Conservation (phyloP, 108 stramenopile genomes). For the Nitzschia sp. region DNA sequence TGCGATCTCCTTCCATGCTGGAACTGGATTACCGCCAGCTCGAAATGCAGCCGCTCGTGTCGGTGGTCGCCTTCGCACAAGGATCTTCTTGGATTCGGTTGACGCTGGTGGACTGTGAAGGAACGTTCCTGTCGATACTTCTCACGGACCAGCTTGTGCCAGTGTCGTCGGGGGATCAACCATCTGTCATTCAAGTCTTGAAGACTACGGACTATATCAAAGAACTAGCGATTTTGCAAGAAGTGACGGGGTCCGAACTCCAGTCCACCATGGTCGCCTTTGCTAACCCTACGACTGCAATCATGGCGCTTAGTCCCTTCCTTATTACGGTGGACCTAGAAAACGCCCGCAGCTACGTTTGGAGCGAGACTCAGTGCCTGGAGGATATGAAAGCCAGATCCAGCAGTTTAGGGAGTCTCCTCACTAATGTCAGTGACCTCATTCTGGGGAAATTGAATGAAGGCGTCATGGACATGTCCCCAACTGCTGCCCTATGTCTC, state of each 20-base stretch:
- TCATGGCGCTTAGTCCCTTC: constrained; percentile 40
- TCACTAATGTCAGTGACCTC: constrained; percentile 24
- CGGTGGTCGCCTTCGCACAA: constrained; percentile 15
- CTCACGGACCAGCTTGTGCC: constrained; percentile 21
- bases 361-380: constrained; percentile 39
- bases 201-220: constrained; percentile 20
- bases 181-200: constrained; percentile 8
- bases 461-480: constrained; percentile 39
- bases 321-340: constrained; percentile 34
- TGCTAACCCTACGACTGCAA: constrained; percentile 10
- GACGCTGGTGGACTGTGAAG: constrained; percentile 35
- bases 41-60: constrained; percentile 13
- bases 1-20: constrained; percentile 20
- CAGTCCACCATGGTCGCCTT: constrained; percentile 44
- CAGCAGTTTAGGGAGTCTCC: constrained; percentile 16
- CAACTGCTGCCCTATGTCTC: constrained; percentile 41
- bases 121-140: constrained; percentile 17
- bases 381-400: constrained; percentile 32
- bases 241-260: constrained; percentile 29
- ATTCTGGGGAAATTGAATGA: constrained; percentile 29
- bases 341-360: constrained; percentile 14
- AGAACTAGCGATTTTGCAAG: constrained; percentile 3
- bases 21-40: constrained; percentile 32
- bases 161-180: not conserved
- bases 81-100: constrained; percentile 6